Evolutionary conservation across 768 basidiomycete species (phyloP), one percentile per base, ranked within the genome.

Genomic region (Phylloporus rhodoxanthus): DNA sequence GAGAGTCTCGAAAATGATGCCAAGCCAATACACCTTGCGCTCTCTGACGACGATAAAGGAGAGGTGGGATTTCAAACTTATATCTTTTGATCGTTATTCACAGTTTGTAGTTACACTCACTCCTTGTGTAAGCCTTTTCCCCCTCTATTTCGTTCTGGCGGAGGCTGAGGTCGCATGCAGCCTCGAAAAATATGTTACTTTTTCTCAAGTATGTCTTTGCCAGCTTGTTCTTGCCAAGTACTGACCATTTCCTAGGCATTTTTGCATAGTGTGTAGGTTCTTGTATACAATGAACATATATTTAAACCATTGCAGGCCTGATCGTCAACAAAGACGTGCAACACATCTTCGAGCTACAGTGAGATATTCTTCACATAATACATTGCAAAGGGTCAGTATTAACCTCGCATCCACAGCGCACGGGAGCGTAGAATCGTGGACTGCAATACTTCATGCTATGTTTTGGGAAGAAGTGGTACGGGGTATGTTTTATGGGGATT

Each of bases 391-490:
- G 68, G 63, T 64, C 59, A 13, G 7, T 10, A 25, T 19, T 55
- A 21, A 48, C 19, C 3, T 29, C 43, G n/a, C 0, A 5, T 11
- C 4, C 33, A 62, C 45, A 75, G 73, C 5, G 57, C 74, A 0
- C 67, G 73, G 40, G 81, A 85, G 57, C 73, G 74, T 56, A 69
- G 66, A 53, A 82, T 86, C 11, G 75, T 84, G 15, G 76, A 84
- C 38, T 76, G 84, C 55, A 68, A 68, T 0, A 68, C 74, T 5
- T 84, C 84, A 0, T 85, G 80, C 53, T 84, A 80, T 59, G 82
- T 86, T 26, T 61, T 85, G 8, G 84, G 85, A 0, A 71, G 86
- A 21, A 86, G 85, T 57, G 86, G 86, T 3, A 87, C 86, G 0
- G 86, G 85, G 85, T 85, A 56, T 14, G 37, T 11, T 73, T 28